Evolutionary conservation across 2,329 filamentous ascomycete species (phyloP), one percentile per base, ranked within the genome.

Genomic region (Apiospora kogelbergensis): DNA sequence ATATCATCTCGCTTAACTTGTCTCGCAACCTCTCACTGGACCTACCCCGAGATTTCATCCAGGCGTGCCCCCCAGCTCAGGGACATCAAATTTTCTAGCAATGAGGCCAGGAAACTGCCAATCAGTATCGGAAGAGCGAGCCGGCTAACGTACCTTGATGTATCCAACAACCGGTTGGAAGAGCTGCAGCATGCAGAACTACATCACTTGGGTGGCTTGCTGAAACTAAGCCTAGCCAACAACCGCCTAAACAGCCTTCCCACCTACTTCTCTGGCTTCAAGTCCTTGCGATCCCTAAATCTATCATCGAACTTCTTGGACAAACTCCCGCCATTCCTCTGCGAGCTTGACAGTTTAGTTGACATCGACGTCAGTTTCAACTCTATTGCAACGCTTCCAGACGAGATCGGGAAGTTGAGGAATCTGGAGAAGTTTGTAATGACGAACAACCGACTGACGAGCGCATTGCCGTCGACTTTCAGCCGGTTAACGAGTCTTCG

Each of bases 331-430:
- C 85, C 91, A 26, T 97, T 97, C 74, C 84, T 99, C 26, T 95
- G 94, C 79, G 87, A 93, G 30, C 83, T 99, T 24, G 89, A 89
- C 72, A 94, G 91, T 57, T 82, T 99, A 63, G 93, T 97, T 15
- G 95, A 99, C 77, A 88, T 99, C 48, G 96, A 99, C 76, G 89
- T 99, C 77, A 98, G 95, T 78, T 99, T 99, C 87, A 99, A 99
- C 78, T 89, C 91, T 48, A 97, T 99, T 71, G 88, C 88, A 13
- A 88, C 84, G 67, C 83, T 99, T 9, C 94, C 95, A 0, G 90
- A 91, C 17, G 84, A 90, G 71, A 93, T 99, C 72, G 93, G 94
- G 7, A 89, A 90, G 68, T 82, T 99, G 69, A 89, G 86, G 69
- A 93, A 90, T 68, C 83, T 99, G 45, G 96, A 98, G 80, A 90